phyloP scores from a whole-genome alignment of 768 basidiomycete species.

The Calocybe gangraenosa region DNA sequence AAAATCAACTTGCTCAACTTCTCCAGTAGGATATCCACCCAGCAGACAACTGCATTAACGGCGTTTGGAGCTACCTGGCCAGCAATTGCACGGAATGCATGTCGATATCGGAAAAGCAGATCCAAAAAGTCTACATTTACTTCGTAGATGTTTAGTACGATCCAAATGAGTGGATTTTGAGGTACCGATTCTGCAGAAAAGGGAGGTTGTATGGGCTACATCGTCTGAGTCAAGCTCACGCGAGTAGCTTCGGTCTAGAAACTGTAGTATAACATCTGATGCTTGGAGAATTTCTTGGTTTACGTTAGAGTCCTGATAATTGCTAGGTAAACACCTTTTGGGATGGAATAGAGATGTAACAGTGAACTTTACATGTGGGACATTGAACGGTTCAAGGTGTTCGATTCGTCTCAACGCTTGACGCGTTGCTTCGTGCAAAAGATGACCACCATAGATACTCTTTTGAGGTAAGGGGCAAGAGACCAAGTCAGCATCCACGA shows the following conservation, averaged over 20 bases:
- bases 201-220: background rate
- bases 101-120: constrained; percentile 50
- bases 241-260: constrained; percentile 15
- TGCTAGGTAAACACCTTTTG: background rate
- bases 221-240: too few species aligned
- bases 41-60: constrained; percentile 45
- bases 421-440: constrained; percentile 4
- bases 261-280: constrained; percentile 17
- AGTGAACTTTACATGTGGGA: constrained; percentile 13
- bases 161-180: constrained; percentile 14
- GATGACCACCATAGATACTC: background rate
- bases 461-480: too few species aligned
- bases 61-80: constrained; percentile 22
- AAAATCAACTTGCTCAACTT: constrained; percentile 40
- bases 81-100: constrained; percentile 41
- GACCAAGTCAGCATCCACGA: too few species aligned
- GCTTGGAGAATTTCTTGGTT: constrained; percentile 17
- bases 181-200: constrained; percentile 16
- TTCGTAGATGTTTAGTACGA: constrained; percentile 7
- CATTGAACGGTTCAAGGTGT: constrained; percentile 6
- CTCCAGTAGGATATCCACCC: constrained; percentile 60
- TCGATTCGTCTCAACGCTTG: constrained; percentile 13
- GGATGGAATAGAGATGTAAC: background rate
- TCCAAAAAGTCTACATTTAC: constrained; percentile 27
- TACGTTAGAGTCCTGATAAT: constrained; percentile 12